These are phyloP conservation scores for Gracilaria gracilis DNA, from an alignment of 23 red algal species.

Conservation along the genomic window DNA sequence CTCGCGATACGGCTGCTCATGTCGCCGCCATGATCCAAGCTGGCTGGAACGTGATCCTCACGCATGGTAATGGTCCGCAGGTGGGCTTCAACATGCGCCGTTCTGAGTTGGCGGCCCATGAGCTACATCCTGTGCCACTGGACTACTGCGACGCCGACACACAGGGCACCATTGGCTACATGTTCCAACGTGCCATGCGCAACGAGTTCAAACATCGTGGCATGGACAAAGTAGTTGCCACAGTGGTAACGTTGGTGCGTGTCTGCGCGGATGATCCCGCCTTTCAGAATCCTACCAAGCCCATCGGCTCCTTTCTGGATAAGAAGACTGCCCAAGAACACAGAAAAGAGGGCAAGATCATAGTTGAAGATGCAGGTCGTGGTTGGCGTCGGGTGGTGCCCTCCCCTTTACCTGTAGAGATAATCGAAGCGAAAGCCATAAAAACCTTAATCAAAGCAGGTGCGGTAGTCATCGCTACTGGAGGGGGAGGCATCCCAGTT, in stretches of 20 bases:
- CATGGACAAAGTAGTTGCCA: conserved; percentile 21
- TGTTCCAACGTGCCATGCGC: conserved; percentile 43
- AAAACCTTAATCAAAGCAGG: not conserved
- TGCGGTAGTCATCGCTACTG: conserved; percentile 19
- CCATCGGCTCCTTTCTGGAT: conserved; percentile 37
- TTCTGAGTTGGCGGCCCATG: conserved; percentile 30
- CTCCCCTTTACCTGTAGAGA: conserved; percentile 35
- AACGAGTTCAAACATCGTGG: conserved; percentile 34
- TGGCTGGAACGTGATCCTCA: conserved; percentile 42
- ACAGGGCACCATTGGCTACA: conserved; percentile 56
- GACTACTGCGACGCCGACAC: conserved; percentile 53
- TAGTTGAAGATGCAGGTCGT: conserved; percentile 33
- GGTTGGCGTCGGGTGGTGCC: conserved; percentile 53
- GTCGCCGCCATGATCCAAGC: conserved; percentile 21
- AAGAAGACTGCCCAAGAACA: conserved; percentile 25
- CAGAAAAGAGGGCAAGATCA: conserved; percentile 14
- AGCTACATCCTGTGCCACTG: conserved; percentile 18
- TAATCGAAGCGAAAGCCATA: conserved; percentile 38
- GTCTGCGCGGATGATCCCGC: conserved; percentile 44
- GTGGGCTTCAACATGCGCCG: conserved; percentile 39
- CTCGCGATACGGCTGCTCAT: conserved; percentile 3
- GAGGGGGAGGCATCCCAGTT: conserved; percentile 60
- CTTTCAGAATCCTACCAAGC: conserved; percentile 65
- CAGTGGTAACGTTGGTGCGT: conserved; percentile 18
- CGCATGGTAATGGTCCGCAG: conserved; percentile 57